Conservation (phyloP, 208 protist species). For the Sergeia podlipaevii region DNA sequence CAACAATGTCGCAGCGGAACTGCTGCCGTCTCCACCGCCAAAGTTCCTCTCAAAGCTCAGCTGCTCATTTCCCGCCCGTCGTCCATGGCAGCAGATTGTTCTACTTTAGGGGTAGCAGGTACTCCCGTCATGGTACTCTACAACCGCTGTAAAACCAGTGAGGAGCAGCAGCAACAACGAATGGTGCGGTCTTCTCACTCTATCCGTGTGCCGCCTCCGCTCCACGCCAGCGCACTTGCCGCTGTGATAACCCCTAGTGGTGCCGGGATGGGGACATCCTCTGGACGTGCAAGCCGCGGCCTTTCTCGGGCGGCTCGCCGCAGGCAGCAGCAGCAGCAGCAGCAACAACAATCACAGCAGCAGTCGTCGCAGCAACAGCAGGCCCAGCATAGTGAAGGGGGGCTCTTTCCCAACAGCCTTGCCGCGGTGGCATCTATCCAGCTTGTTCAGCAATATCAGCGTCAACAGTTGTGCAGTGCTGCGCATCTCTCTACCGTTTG, state of each 20-base stretch:
- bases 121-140: too few relatives aligned
- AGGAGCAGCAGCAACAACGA: slow-evolving; percentile 1
- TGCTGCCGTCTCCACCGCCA: neutral
- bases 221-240: too few relatives aligned
- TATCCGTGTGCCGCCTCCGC: too few relatives aligned
- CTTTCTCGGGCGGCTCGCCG: neutral
- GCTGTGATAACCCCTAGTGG: too few relatives aligned
- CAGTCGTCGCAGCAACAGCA: neutral
- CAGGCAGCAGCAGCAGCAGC: neutral
- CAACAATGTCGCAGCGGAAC: neutral
- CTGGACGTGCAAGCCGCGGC: neutral
- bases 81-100: too few relatives aligned
- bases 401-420: neutral
- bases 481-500: neutral
- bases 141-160: too few relatives aligned
- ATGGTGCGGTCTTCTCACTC: too few relatives aligned
- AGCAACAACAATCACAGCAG: slow-evolving; percentile 1
- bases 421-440: neutral
- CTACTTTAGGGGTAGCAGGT: too few relatives aligned
- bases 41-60: too few relatives aligned
- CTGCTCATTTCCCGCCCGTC: too few relatives aligned
- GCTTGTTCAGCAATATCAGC: too few relatives aligned
- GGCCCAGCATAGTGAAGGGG: too few relatives aligned
- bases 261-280: neutral
- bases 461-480: slow-evolving; percentile 40